phyloP scores from a whole-genome alignment of 768 basidiomycete genomes.

The Phaffia australis region DNA sequence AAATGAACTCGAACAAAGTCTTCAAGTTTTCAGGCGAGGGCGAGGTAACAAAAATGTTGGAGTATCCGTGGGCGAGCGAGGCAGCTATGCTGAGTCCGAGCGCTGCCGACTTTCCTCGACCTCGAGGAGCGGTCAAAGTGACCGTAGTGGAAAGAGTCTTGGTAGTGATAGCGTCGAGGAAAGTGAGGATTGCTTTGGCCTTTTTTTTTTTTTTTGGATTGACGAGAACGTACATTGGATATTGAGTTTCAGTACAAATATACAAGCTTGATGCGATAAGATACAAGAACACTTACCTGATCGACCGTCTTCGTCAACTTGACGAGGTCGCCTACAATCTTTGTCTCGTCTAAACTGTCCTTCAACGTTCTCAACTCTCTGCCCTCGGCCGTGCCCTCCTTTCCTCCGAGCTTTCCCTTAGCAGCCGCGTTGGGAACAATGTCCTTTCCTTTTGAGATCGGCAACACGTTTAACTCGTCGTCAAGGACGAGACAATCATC shows the following conservation, averaged over 20 bases:
- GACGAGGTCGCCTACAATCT: slow-evolving; percentile 77
- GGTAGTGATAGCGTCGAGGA: slow-evolving; percentile 84
- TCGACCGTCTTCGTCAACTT: slow-evolving; percentile 85
- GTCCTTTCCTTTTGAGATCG: slow-evolving; percentile 88
- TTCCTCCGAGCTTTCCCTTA: slow-evolving; percentile 36
- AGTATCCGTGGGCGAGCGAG: slow-evolving; percentile 84
- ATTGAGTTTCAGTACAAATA: neutral
- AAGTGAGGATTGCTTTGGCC: slow-evolving; percentile 80
- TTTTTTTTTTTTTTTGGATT: slow-evolving; percentile 22
- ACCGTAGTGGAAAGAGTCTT: slow-evolving; percentile 91
- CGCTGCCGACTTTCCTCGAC: slow-evolving; percentile 92
- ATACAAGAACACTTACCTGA: slow-evolving; percentile 47
- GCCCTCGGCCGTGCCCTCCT: slow-evolving; percentile 40
- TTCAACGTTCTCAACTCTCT: slow-evolving; percentile 59
- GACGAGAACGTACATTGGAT: too few relatives aligned
- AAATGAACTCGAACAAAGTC: slow-evolving; percentile 94
- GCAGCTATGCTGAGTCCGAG: slow-evolving; percentile 90
- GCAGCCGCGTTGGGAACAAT: slow-evolving; percentile 51
- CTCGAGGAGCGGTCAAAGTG: slow-evolving; percentile 84
- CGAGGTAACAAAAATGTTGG: slow-evolving; percentile 95
- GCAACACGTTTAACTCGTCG: slow-evolving; percentile 94
- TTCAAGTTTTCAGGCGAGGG: slow-evolving; percentile 96
- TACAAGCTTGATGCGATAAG: neutral
- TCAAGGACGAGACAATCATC: slow-evolving; percentile 87
- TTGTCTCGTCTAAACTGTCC: slow-evolving; percentile 64